phyloP scores from a whole-genome alignment of 2,329 filamentous ascomycete genomes.

The Venturiaceae sp. region DNA sequence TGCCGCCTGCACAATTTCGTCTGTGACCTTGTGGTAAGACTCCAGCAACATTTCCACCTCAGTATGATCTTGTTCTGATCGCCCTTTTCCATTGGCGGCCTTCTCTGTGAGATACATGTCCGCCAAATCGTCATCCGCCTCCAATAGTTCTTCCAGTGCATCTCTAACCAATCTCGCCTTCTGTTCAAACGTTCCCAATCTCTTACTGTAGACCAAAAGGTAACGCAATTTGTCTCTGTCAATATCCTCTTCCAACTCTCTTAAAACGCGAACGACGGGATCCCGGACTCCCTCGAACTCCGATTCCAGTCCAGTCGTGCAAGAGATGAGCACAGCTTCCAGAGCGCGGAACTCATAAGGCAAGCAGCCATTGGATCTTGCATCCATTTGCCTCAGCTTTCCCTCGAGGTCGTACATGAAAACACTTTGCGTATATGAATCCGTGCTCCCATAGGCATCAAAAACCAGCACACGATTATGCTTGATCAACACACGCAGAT shows the following conservation, averaged over 20 bases:
- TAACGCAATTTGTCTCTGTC: slow-evolving; percentile 87
- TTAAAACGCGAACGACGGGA: slow-evolving; percentile 78
- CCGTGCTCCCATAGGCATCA: slow-evolving; percentile 88
- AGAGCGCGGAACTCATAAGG: slow-evolving; percentile 95
- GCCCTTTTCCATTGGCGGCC: slow-evolving; percentile 52
- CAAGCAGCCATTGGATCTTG: slow-evolving; percentile 42
- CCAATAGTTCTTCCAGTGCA: slow-evolving; percentile 87
- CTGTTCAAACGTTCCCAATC: slow-evolving; percentile 93
- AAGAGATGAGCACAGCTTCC: slow-evolving; percentile 88
- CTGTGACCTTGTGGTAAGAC: slow-evolving; percentile 94
- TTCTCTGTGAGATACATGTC: slow-evolving; percentile 96
- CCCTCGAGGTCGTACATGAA: slow-evolving; percentile 98
- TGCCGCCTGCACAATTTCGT: slow-evolving; percentile 94
- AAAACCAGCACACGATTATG: slow-evolving; percentile 90
- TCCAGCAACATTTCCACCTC: slow-evolving; percentile 96
- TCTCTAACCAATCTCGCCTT: slow-evolving; percentile 90
- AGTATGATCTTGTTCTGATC: slow-evolving; percentile 79
- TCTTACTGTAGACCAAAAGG: slow-evolving; percentile 88
- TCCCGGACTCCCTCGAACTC: slow-evolving; percentile 93
- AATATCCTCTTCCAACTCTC: slow-evolving; percentile 92
- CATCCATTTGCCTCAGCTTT: slow-evolving; percentile 73
- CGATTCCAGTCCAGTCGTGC: slow-evolving; percentile 82
- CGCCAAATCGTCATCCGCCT: slow-evolving; percentile 90
- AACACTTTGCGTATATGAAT: slow-evolving; percentile 88
- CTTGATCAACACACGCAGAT: slow-evolving; percentile 92